These are phyloP conservation scores for Allantophomopsis lycopodina DNA, from an alignment of 2,329 filamentous ascomycete genomes.

Conservation along the genomic window DNA sequence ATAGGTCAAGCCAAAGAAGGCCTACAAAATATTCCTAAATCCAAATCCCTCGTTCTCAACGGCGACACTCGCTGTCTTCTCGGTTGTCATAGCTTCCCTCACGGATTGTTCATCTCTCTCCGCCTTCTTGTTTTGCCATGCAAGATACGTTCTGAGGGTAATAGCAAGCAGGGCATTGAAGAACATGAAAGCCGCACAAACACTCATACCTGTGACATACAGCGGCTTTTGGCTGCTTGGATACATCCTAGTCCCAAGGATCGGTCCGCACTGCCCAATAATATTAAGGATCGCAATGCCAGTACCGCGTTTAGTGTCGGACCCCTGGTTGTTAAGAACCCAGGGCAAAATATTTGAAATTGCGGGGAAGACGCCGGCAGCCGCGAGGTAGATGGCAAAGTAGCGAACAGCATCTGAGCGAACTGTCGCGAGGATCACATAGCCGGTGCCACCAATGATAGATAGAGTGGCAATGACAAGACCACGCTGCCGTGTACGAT, in stretches of 20 bases:
- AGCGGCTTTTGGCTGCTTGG: constrained; percentile 31
- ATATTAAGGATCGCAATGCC: constrained; percentile 54
- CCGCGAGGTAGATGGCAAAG: constrained; percentile 34
- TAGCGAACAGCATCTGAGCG: constrained; percentile 28
- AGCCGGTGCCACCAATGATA: constrained; percentile 43
- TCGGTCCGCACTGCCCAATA: constrained; percentile 50
- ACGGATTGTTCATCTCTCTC: neutral
- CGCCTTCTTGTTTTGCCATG: constrained; percentile 41
- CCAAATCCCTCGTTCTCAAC: neutral
- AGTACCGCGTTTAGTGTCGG: constrained; percentile 51
- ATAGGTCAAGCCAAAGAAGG: too few species aligned
- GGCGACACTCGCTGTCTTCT: neutral
- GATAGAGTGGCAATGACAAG: constrained; percentile 42
- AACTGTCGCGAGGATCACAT: constrained; percentile 47
- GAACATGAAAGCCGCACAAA: constrained; percentile 48
- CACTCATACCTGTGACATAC: constrained; percentile 37
- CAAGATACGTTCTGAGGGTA: constrained; percentile 35
- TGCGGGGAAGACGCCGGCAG: constrained; percentile 50
- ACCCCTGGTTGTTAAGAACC: constrained; percentile 57
- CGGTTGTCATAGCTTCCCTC: neutral
- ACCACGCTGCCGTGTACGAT: constrained; percentile 50
- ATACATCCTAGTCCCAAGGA: constrained; percentile 51
- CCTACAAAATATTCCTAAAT: neutral
- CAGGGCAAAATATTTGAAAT: constrained; percentile 61
- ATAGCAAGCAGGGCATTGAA: constrained; percentile 42